Percentiles rank a stretch among this genome's conserved stretches.
Evolutionary conservation across 2,329 filamentous ascomycete species (phyloP).

Genomic region (Pyrenophora seminiperda): DNA sequence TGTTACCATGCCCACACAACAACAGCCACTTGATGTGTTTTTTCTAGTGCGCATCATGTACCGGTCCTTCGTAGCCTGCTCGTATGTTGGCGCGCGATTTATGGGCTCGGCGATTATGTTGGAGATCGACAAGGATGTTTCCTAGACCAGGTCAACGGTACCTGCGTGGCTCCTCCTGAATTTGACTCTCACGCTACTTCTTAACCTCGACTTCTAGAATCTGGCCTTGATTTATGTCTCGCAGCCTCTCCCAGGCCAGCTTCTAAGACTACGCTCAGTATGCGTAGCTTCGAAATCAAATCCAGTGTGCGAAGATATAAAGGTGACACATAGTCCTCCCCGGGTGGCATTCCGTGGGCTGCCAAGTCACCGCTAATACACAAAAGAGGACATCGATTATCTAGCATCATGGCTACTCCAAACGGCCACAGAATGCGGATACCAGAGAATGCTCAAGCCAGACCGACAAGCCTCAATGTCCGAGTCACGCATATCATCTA

Average conservation of each 20-base stretch:
- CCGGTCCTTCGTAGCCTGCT: too few species aligned
- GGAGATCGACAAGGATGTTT: too few species aligned
- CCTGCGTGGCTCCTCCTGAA: too few species aligned
- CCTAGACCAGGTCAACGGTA: too few species aligned
- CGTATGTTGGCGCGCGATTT: too few species aligned
- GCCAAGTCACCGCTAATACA: not conserved
- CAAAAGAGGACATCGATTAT: not conserved
- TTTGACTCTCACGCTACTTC: too few species aligned
- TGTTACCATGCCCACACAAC: too few species aligned
- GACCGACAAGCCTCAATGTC: not conserved
- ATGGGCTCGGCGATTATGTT: too few species aligned
- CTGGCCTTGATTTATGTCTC: not conserved
- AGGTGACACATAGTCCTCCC: not conserved
- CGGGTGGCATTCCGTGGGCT: not conserved
- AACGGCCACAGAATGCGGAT: not conserved
- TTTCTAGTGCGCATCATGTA: too few species aligned
- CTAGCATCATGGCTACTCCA: not conserved
- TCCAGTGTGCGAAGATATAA: not conserved
- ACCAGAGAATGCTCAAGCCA: not conserved
- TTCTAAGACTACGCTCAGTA: not conserved
- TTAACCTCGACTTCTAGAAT: too few species aligned
- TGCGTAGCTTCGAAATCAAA: not conserved
- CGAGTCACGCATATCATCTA: not conserved
- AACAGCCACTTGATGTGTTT: too few species aligned
- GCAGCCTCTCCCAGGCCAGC: too few species aligned